A percentile compares a stretch with the other conserved stretches of the same genome.
Evolutionary conservation across 192 early-diverging fungal species (phyloP).

Genomic region (Phlyctochytrium bullatum): DNA sequence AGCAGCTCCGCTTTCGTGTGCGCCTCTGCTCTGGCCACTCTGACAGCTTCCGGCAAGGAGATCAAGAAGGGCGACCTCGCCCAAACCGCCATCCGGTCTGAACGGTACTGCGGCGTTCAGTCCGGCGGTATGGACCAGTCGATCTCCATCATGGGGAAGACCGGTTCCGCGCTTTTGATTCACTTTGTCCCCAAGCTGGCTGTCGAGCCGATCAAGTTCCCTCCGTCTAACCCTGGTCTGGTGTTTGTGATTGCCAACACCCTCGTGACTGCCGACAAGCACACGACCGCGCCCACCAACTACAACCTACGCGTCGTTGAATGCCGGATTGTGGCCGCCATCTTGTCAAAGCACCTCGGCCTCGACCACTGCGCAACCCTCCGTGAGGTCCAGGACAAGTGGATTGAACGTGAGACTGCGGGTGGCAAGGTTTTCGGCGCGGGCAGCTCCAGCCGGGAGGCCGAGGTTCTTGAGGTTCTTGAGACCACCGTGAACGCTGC

Average conservation of each 20-base stretch:
- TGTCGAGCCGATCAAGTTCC: constrained; percentile 61
- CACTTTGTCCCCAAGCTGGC: constrained; percentile 77
- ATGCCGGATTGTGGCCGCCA: constrained; percentile 72
- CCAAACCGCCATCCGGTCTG: constrained; percentile 73
- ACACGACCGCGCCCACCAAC: constrained; percentile 77
- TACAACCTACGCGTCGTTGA: constrained; percentile 95
- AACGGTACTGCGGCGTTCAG: constrained; percentile 79
- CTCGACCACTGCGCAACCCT: constrained; percentile 25
- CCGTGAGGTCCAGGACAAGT: constrained; percentile 36
- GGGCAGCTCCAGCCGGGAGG: neutral
- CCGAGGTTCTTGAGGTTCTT: constrained; percentile 3
- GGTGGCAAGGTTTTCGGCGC: neutral
- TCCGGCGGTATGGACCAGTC: constrained; percentile 85
- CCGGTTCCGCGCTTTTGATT: constrained; percentile 70
- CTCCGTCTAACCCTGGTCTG: constrained; percentile 40
- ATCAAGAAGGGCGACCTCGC: constrained; percentile 56
- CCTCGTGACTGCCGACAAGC: constrained; percentile 80
- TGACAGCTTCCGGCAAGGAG: constrained; percentile 46
- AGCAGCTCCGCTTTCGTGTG: constrained; percentile 85
- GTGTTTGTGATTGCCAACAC: constrained; percentile 91
- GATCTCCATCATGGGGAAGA: constrained; percentile 76
- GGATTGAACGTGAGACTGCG: neutral
- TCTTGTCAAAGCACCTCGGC: constrained; percentile 31
- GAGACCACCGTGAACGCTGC: constrained; percentile 19
- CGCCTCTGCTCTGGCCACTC: constrained; percentile 67